Conservation (phyloP, 179 eudicot genomes). For the Patellifolia procumbens region DNA sequence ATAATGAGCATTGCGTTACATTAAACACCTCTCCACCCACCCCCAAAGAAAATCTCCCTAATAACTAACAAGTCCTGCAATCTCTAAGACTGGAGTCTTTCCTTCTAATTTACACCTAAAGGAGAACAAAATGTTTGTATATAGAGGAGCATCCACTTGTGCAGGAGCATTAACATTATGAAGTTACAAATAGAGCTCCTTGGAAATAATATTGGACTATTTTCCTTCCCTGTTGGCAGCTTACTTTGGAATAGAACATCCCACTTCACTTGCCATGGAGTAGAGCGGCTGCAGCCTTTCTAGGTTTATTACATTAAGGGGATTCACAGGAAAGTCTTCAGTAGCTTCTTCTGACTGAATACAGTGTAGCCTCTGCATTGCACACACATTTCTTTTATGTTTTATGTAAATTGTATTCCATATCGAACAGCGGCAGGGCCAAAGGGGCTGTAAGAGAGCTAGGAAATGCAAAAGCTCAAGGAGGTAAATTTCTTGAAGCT, state of each 20-base stretch:
- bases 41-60: too few species aligned
- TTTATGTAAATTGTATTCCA: neutral
- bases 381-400: neutral
- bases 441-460: neutral
- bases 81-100: too few species aligned
- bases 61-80: too few species aligned
- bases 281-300: neutral
- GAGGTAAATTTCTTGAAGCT: neutral
- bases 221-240: neutral
- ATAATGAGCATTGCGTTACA: neutral
- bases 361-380: neutral
- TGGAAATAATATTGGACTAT: neutral
- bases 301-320: neutral
- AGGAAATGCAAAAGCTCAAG: neutral
- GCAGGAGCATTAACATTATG: too few species aligned
- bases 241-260: neutral
- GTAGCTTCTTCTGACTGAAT: slow-evolving; percentile 4
- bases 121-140: too few species aligned
- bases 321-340: neutral
- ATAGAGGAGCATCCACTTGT: too few species aligned
- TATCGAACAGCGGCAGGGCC: neutral
- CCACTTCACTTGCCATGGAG: neutral
- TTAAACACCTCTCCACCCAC: neutral
- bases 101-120: too few species aligned
- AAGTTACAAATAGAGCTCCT: too few species aligned